Evolutionary conservation across 345 rosid species (phyloP).

Genomic region (Bruguiera parviflora): DNA sequence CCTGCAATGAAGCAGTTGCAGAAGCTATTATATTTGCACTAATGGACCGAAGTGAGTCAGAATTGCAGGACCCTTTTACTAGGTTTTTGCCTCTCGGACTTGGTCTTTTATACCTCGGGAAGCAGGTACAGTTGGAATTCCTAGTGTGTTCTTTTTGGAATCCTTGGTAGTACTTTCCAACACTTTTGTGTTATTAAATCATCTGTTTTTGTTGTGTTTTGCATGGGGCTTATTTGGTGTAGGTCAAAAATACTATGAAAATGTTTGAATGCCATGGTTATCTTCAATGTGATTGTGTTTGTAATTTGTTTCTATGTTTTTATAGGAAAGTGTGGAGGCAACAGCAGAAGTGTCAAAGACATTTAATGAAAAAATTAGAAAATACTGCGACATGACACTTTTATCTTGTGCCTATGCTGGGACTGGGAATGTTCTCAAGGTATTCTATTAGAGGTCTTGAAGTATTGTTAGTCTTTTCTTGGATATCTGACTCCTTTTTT

Average conservation of each 20-base stretch:
- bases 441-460: slow-evolving; percentile 22
- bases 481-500: not conserved
- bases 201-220: not conserved
- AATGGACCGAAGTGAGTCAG: slow-evolving; percentile 82
- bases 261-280: not conserved
- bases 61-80: slow-evolving; percentile 73
- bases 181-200: not conserved
- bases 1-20: slow-evolving; percentile 95
- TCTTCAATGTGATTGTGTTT: slow-evolving; percentile 14
- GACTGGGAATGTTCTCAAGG: slow-evolving; percentile 98
- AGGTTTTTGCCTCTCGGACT: slow-evolving; percentile 89
- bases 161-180: not conserved
- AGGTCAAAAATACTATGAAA: not conserved
- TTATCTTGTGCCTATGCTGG: slow-evolving; percentile 98
- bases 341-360: slow-evolving; percentile 95
- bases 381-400: slow-evolving; percentile 84
- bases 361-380: slow-evolving; percentile 84
- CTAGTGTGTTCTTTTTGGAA: not conserved
- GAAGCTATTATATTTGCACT: slow-evolving; percentile 82
- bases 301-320: slow-evolving; percentile 8
- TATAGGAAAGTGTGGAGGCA: slow-evolving; percentile 88
- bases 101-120: slow-evolving; percentile 94
- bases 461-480: no score
- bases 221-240: not conserved
- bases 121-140: slow-evolving; percentile 55